These are phyloP conservation scores for Coriolopsis trogii DNA, from an alignment of 1,284 basidiomycete genomes.

Conservation along the genomic window DNA sequence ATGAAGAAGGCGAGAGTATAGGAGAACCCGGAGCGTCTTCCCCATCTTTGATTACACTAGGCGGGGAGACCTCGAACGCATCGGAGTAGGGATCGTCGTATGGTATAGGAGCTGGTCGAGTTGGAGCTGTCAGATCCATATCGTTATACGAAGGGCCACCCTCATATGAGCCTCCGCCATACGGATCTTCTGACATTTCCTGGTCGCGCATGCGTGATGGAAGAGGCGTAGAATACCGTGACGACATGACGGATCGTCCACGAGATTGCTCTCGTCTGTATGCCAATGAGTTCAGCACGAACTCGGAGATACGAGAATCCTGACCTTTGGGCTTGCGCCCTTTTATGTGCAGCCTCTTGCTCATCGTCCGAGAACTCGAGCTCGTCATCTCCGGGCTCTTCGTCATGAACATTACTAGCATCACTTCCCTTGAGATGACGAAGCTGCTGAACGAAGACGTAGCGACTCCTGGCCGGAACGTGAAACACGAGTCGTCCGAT, in stretches of 20 bases:
- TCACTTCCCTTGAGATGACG: conserved; percentile 78
- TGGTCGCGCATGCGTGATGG: conserved; percentile 57
- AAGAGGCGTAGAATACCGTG: conserved; percentile 56
- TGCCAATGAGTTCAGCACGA: neutral
- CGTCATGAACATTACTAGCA: conserved; percentile 90
- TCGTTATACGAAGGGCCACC: conserved; percentile 64
- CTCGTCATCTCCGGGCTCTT: conserved; percentile 85
- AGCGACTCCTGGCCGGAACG: conserved; percentile 74
- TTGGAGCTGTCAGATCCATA: conserved; percentile 57
- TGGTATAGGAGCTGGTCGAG: conserved; percentile 64
- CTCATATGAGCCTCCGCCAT: conserved; percentile 62
- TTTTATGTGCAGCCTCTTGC: conserved; percentile 72
- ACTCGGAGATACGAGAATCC: conserved; percentile 15
- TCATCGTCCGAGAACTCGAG: conserved; percentile 92
- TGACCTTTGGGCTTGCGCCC: conserved; percentile 56
- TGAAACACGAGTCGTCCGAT: conserved; percentile 72
- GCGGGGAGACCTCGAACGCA: conserved; percentile 32
- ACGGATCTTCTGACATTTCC: conserved; percentile 48
- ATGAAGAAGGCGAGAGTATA: conserved; percentile 6
- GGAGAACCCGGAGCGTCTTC: conserved; percentile 1
- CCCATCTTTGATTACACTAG: neutral
- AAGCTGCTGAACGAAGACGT: conserved; percentile 76
- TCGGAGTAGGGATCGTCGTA: conserved; percentile 81
- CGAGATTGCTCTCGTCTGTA: conserved; percentile 56
- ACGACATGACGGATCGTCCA: conserved; percentile 50